Base-by-base conservation (phyloP, 352 stramenopile genomes). In the Phytophthora fragariae region DNA sequence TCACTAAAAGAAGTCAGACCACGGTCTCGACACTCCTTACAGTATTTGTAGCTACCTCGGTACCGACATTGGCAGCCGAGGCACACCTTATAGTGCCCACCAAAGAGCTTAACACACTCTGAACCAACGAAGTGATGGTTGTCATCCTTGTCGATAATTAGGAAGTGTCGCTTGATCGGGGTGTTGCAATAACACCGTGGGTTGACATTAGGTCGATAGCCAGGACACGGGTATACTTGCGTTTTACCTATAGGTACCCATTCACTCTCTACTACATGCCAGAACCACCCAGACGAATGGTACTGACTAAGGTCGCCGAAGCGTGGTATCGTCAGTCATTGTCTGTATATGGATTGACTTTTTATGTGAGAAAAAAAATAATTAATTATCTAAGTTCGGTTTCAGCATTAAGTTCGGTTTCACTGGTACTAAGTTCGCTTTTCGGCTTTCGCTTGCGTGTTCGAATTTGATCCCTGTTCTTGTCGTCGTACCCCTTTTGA, bases 51-150 rank as follows among this genome's bases (percentile, higher is more conserved):
- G 12, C 60, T 50, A 66, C 60, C 60, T 53, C 49, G 0, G 37
- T 66, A 66, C 5, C 47, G 47, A 14, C 33, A 39, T 66, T 66
- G 56, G 19, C 37, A 62, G 10, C 56, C 56, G 19, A 52, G 17
- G 15, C 56, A 62, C 9, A 41, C 52, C 11, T 57, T 57, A 52
- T 55, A 55, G 49, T 62, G 37, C 33, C 37, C 35, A 53, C 56
- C 37, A 52, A 53, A 59, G 3, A 59, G 49, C 35, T 68, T 68
- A 27, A 60, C 37, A 19, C 61, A 68, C 14, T 68, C 61, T 55
- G 33, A 68, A 27, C 61, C 31, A 31, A 68, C 50, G 24, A 68
- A 68, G 21, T 68, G 49, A 60, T 68, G 61, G 24, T 60, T 57
- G 1, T 68, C 35, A 68, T 68, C 61, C 5, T 31, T 68, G 29